Evolutionary conservation across 176 grass and related monocot genomes (phyloP), one percentile per base, ranked within the genome.

Genomic region (Juncus inflexus): DNA sequence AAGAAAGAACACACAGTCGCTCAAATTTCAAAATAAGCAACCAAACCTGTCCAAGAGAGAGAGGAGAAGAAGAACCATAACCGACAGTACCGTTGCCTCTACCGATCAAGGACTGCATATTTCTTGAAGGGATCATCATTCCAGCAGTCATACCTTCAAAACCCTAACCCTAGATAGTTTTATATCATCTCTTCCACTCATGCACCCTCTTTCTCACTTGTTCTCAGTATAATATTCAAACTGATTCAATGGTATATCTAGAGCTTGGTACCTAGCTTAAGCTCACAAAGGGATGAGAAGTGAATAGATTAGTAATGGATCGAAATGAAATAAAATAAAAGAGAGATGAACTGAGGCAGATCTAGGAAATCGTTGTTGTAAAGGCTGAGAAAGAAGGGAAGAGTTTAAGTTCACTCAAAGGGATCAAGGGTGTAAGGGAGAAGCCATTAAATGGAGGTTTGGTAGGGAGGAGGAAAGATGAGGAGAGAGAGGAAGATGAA

Each of bases 51-150:
- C 94, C 78, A 54, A 99, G 77, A 14, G 85, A 91, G 35, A 91
- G 74, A 3, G 80, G 70, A 53, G 87, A 71, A 45, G 83, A 82
- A 10, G 76, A 78, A 10, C 80, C 78, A 55, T 73, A 96, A 7
- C 71, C 68, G 19, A 56, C 35, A 8, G 56, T 38, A 28, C 69
- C 81, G 54, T 77, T 63, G 78, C 74, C 43, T 89, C 57, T 78
- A 65, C 66, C 76, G 66, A 91, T 82, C 77, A 86, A 86, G 10
- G 85, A 66, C 7, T 79, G 65, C 79, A 86, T 73, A 45, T 86
- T 86, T 66, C 88, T 80, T 28, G 82, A 69, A 5, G 94, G 85
- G 47, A 86, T 80, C 94, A 92, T 99, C 62, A 99, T 75, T 47
- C 94, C 88, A 36, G 75, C 77, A 35, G 87, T 83, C 85, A 91